A percentile compares a stretch with the other conserved stretches of the same genome.
Evolutionary conservation across 192 early-diverging fungal genomes (phyloP).

Genomic region (Podila epigama): DNA sequence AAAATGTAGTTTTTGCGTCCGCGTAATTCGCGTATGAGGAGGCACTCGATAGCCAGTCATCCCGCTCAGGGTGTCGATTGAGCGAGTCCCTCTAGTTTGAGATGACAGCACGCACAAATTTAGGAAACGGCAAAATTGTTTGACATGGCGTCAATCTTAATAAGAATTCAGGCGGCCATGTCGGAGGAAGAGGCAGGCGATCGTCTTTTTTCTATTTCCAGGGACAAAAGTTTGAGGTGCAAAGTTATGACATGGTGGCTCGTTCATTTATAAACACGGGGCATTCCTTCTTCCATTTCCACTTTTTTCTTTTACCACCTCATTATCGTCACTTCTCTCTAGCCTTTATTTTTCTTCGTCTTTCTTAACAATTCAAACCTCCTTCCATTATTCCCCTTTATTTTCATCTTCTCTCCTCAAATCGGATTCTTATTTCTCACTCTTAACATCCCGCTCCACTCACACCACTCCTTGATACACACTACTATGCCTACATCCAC

Average conservation of each 20-base stretch:
- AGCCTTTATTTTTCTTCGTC: background rate
- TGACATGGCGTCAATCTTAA: background rate
- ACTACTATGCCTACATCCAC: constrained; percentile 8
- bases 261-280: no score
- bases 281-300: background rate
- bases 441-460: background rate
- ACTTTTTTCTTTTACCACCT: constrained; percentile 3
- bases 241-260: no score
- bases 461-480: background rate
- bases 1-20: no score
- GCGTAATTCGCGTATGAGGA: no score
- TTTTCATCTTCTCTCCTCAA: background rate
- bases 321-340: background rate
- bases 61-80: no score
- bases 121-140: constrained; percentile 11
- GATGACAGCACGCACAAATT: no score
- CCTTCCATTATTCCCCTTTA: background rate
- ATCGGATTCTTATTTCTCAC: background rate
- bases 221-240: no score
- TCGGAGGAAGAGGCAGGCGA: background rate
- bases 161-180: constrained; percentile 10
- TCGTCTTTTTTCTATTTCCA: no score
- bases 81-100: no score
- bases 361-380: background rate
- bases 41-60: no score